These are phyloP conservation scores for Pythium vanterpoolii DNA, from an alignment of 352 stramenopile species.

Conservation along the genomic window DNA sequence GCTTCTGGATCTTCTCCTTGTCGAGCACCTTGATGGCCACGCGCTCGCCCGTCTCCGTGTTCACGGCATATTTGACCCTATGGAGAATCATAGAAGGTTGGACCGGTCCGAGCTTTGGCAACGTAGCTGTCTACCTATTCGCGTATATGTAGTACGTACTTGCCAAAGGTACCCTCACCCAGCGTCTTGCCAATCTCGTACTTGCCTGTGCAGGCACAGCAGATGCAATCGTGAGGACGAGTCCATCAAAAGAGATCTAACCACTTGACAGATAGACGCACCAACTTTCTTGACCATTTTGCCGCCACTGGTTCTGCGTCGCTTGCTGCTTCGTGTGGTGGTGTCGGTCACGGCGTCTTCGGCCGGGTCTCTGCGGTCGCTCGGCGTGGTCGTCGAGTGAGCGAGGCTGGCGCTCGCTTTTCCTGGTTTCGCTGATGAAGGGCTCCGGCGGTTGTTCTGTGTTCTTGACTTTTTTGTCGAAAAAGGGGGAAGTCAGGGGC, in stretches of 20 bases:
- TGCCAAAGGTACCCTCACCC: slow-evolving; percentile 96
- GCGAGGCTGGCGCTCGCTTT: background rate
- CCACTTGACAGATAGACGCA: slow-evolving; percentile 17
- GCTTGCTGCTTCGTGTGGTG: slow-evolving; percentile 10
- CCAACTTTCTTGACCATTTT: slow-evolving; percentile 65
- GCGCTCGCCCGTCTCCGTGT: slow-evolving; percentile 93
- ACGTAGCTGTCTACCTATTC: too few relatives aligned
- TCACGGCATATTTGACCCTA: slow-evolving; percentile 94
- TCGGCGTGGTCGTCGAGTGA: slow-evolving; percentile 12
- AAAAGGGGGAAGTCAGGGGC: slow-evolving; percentile 5
- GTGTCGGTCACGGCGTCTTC: background rate
- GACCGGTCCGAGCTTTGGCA: too few relatives aligned
- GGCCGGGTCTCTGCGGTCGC: background rate
- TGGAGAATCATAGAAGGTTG: too few relatives aligned
- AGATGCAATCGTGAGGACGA: slow-evolving; percentile 1
- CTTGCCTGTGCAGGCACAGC: slow-evolving; percentile 67
- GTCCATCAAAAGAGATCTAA: background rate
- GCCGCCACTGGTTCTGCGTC: slow-evolving; percentile 5
- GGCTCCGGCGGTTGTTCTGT: slow-evolving; percentile 1
- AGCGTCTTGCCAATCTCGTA: slow-evolving; percentile 97
- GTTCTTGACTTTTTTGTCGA: slow-evolving; percentile 4
- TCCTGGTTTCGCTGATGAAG: background rate
- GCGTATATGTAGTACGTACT: too few relatives aligned
- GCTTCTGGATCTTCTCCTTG: slow-evolving; percentile 98
- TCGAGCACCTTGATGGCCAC: slow-evolving; percentile 98